Base-by-base conservation (phyloP, 1,284 basidiomycete species). In the Naganishia sp. region DNA sequence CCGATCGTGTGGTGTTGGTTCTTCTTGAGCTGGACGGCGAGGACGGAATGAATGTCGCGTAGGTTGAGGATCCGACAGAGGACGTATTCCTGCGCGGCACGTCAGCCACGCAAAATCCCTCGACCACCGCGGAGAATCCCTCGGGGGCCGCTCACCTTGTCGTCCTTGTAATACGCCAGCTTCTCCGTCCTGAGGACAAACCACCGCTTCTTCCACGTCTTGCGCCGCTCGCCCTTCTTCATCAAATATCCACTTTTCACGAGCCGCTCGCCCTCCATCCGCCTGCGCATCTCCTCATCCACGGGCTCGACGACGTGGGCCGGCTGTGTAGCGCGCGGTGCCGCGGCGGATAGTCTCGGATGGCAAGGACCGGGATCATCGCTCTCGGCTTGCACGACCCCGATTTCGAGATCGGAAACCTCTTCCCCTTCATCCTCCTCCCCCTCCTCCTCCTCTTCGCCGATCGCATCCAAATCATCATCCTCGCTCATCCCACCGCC, bases 171-270 rank as follows among this genome's bases (percentile, higher is more conserved):
- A 81, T 96, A 97, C 15, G 93, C 93, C 56, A 99, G 82, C 77
- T 94, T 92, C 18, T 90, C 90, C 0, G 91, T 86, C 17, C 95
- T 86, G 67, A 99, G 82, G 0, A 99, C 96, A 73, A 98, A 99
- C 95, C 95, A 99, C 43, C 95, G 86, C 82, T 94, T 94, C 84
- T 98, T 98, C 95, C 95, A 99, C 1, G 89, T 92, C 88, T 97
- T 98, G 79, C 96, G 84, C 69, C 93, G 86, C 80, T 98, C 93
- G 71, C 95, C 94, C 82, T 94, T 95, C 84, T 97, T 97, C 84
- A 87, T 89, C 58, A 98, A 82, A 81, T 94, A 96, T 2, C 94
- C 94, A 25, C 88, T 87, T 80, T 93, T 95, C 76, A 96, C 84
- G 45, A 91, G 87, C 58, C 85, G 85, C 76, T 94, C 92, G 65